Evolutionary conservation across 2,329 filamentous ascomycete species (phyloP).

Genomic region (Stromatinia cepivora): DNA sequence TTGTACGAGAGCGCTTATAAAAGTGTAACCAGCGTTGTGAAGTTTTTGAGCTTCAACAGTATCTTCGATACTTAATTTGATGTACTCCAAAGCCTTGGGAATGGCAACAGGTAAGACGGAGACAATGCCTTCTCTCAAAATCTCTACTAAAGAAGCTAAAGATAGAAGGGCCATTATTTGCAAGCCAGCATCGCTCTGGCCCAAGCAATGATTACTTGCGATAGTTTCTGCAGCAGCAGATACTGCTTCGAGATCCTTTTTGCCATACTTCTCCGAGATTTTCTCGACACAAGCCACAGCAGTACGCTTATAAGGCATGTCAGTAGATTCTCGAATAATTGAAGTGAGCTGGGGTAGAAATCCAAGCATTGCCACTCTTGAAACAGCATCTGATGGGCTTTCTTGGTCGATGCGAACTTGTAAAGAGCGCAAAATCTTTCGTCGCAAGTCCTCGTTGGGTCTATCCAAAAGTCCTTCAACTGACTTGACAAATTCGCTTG

Average conservation of each 20-base stretch:
- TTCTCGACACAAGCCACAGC: constrained; percentile 89
- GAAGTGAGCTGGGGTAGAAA: constrained; percentile 78
- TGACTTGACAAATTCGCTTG: constrained; percentile 84
- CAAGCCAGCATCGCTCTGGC: constrained; percentile 69
- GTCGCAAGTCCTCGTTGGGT: constrained; percentile 71
- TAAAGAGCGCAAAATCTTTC: constrained; percentile 78
- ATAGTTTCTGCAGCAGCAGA: constrained; percentile 74
- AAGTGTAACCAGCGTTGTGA: constrained; percentile 78
- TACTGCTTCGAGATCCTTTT: constrained; percentile 79
- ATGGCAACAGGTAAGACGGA: constrained; percentile 77
- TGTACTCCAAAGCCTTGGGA: constrained; percentile 68
- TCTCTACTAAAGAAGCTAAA: constrained; percentile 84
- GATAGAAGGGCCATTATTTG: constrained; percentile 85
- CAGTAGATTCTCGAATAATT: constrained; percentile 71
- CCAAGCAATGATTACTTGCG: constrained; percentile 73
- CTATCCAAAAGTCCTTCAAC: constrained; percentile 79
- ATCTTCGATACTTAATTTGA: constrained; percentile 61
- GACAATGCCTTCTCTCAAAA: constrained; percentile 82
- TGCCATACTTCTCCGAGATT: constrained; percentile 92
- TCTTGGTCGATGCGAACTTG: constrained; percentile 76
- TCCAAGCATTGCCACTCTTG: constrained; percentile 69
- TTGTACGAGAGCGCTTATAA: constrained; percentile 77
- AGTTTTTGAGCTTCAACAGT: constrained; percentile 60
- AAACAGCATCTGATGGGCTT: constrained; percentile 65
- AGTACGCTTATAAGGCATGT: constrained; percentile 77